Base-by-base conservation (phyloP, 768 basidiomycete species). In the Lactifluus hygrophoroides region DNA sequence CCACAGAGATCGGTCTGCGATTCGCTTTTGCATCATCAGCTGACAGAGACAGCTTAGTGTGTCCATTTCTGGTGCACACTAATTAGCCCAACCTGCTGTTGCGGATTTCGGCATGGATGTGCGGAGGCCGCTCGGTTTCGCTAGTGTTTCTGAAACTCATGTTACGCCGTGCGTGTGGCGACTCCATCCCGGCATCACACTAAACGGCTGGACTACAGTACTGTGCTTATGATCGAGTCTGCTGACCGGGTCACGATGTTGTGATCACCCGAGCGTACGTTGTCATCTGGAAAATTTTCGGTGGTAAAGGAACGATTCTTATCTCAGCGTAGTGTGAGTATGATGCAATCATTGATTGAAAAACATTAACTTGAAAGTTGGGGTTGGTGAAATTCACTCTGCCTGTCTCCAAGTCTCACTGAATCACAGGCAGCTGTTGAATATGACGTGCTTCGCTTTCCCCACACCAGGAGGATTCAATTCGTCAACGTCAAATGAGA, bases 211-310 rank as follows among this genome's bases (percentile, higher is more conserved):
- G 42, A 43, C 42, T 35, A 4, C 3, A 4, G 35, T n/a, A 4
- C 16, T 46, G 57, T 32, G 32, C 5, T 35, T 50, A 32, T 37
- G 28, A 44, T 56, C 47, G 23, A 38, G 55, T 57, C 57, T 27
- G 57, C 50, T 57, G 50, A 57, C 35, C 10, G 11, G 50, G 50
- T 57, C 50, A 57, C 50, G 37, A 57, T 52, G 57, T 10, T 27
- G 32, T n/a, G 5, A 9, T 3, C 32, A 32, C 1, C 48, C 30
- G 16, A 21, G 56, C 40, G 21, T n/a, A 25, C 19, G 21, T 17
- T 25, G 10, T 10, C 46, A 28, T 25, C n/a, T 34, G 34, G n/a
- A n/a, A n/a, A n/a, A n/a, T n/a, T n/a, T n/a, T n/a, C n/a, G n/a
- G n/a, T n/a, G n/a, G n/a, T n/a, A n/a, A n/a, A n/a, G n/a, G n/a